Conservation (phyloP, 2,329 filamentous ascomycete species). For the Paramyrothecium sp. region DNA sequence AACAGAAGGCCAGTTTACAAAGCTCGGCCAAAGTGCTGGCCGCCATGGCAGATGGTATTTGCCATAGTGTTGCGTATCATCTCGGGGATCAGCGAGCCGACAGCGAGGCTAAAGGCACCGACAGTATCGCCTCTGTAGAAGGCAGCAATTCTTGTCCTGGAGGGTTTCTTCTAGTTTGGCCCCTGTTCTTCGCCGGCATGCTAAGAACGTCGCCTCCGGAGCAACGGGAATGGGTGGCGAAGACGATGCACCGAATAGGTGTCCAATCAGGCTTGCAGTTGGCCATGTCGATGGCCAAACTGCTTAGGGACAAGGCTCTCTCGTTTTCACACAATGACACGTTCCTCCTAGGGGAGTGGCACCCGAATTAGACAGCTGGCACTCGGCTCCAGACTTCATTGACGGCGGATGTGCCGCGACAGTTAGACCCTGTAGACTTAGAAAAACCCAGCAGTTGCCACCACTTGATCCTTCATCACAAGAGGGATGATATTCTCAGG, state of each 20-base stretch:
- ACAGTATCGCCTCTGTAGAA: too few species aligned
- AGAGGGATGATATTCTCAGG: too few species aligned
- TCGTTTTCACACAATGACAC: constrained; percentile 16
- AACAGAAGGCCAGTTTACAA: constrained; percentile 4
- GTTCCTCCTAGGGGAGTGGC: constrained; percentile 13
- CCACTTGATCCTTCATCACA: too few species aligned
- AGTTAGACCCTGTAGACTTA: too few species aligned
- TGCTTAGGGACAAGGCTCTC: constrained; percentile 10
- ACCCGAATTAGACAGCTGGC: constrained; percentile 7
- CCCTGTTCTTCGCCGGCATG: constrained; percentile 13
- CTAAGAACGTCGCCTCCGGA: constrained; percentile 9
- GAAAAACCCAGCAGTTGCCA: too few species aligned
- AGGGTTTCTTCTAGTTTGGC: constrained; percentile 14
- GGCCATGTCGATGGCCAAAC: constrained; percentile 14
- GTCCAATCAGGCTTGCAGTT: constrained; percentile 15
- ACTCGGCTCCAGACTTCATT: too few species aligned
- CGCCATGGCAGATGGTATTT: constrained; percentile 13
- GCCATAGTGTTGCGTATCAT: constrained; percentile 15
- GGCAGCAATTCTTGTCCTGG: constrained; percentile 1
- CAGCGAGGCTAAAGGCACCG: neutral
- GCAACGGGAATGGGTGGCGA: constrained; percentile 13
- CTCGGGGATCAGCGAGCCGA: constrained; percentile 7
- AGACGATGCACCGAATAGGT: constrained; percentile 11
- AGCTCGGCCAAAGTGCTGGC: constrained; percentile 7
- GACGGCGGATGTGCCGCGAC: too few species aligned